Base-by-base conservation (phyloP, 2,329 filamentous ascomycete genomes). In the Nemania sp. region DNA sequence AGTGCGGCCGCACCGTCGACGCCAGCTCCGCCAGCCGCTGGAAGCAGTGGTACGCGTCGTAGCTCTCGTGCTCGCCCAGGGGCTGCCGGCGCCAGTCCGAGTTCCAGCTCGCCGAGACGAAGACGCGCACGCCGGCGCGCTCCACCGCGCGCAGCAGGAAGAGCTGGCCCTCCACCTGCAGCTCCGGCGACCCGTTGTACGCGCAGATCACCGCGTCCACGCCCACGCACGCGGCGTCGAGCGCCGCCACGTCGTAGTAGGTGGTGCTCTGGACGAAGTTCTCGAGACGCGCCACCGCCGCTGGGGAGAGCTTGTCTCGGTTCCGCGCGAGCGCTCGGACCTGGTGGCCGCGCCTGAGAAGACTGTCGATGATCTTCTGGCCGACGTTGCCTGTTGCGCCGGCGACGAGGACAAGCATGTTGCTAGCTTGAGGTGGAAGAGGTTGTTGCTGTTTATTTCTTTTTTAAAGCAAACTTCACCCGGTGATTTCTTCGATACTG, bases 381-480 rank as follows among this genome's bases (percentile, higher is more conserved):
- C 76, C 76, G 6, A 76, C 52, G 15, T 71, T 72, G 54, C 76
- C 75, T 1, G 74, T 75, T 15, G 74, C 70, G 32, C 75, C 75
- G 11, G 71, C 72, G 50, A 78, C 72, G 18, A 77, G 71, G 17
- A 78, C 68, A 29, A 77, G 68, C 74, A 77, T 68, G 1, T 45
- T 57, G 51, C 2, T 29, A 2, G 13, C 12, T 45, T 20, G 17
- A 5, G 7, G 15, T 42, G 11, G n/a, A 20, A 18, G n/a, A 20
- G 17, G 17, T 17, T 35, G 10, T 37, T 35, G 17, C 17, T 13
- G 25, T 29, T 29, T 29, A 29, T 20, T 4, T 35, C n/a, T n/a
- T n/a, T n/a, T n/a, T n/a, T n/a, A n/a, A n/a, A n/a, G 4, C 6
- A 18, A 5, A 20, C 32, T n/a, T 37, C 20, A 39, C 29, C 35